A percentile compares a stretch with the other conserved stretches of the same genome.
Conservation (phyloP, 371 early-diverging fungal genomes). For the Dichotomocladium elegans region DNA sequence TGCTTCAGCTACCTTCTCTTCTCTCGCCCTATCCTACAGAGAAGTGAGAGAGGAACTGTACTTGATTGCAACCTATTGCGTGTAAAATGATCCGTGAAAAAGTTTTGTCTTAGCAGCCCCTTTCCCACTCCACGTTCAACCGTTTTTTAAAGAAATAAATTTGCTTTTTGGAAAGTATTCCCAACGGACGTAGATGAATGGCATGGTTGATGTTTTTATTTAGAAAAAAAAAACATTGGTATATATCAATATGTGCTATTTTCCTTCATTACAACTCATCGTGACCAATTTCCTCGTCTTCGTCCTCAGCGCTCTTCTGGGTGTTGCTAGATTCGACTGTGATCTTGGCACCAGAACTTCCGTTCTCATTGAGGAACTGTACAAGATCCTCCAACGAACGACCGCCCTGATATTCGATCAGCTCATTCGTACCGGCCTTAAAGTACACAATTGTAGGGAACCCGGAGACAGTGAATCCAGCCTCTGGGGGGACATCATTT, state of each 20-base stretch:
- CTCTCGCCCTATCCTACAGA: background rate
- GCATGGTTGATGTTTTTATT: too few species aligned
- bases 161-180: too few species aligned
- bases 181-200: too few species aligned
- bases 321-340: constrained; percentile 6
- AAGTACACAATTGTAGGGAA: constrained; percentile 95
- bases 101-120: too few species aligned
- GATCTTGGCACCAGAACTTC: constrained; percentile 35
- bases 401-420: constrained; percentile 84
- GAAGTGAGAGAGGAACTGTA: too few species aligned
- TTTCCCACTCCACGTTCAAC: constrained; percentile 1
- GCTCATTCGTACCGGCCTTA: constrained; percentile 80
- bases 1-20: background rate
- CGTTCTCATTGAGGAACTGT: constrained; percentile 71
- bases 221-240: too few species aligned
- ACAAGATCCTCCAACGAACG: constrained; percentile 74
- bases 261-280: constrained; percentile 60
- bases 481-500: constrained; percentile 86
- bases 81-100: too few species aligned
- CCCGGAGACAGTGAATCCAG: constrained; percentile 74
- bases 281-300: constrained; percentile 39
- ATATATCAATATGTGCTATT: too few species aligned
- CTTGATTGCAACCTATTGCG: too few species aligned
- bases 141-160: background rate
- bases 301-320: constrained; percentile 14